Conservation (phyloP, 1,284 basidiomycete species). For the Spongiforma sp. region DNA sequence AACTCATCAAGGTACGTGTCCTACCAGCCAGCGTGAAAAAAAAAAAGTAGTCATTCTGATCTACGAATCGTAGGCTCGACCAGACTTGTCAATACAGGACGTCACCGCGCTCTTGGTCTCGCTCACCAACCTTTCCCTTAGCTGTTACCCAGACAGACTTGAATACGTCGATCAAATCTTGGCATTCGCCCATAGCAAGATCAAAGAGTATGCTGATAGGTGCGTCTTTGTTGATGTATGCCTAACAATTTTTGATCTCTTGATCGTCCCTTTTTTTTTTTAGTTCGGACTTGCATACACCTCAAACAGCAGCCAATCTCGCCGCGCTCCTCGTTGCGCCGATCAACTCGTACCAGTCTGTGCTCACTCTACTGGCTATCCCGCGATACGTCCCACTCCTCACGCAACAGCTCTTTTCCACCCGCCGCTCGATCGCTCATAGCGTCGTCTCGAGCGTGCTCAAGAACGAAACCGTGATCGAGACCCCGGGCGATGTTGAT, state of each 20-base stretch:
- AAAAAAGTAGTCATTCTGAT: constrained; percentile 5
- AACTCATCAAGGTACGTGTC: constrained; percentile 87
- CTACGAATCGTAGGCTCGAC: constrained; percentile 76
- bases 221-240: constrained; percentile 36
- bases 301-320: constrained; percentile 88
- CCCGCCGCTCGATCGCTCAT: constrained; percentile 88
- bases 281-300: constrained; percentile 87
- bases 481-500: constrained; percentile 88
- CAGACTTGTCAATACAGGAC: constrained; percentile 94
- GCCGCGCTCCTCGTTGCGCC: constrained; percentile 88
- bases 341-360: constrained; percentile 93
- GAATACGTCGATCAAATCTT: constrained; percentile 97
- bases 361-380: constrained; percentile 91
- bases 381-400: constrained; percentile 87
- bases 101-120: constrained; percentile 94
- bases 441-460: constrained; percentile 91
- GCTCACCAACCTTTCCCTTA: constrained; percentile 89
- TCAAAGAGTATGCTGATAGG: constrained; percentile 84
- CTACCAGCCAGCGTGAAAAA: background rate
- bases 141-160: constrained; percentile 93
- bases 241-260: background rate
- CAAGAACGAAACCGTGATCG: constrained; percentile 94
- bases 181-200: constrained; percentile 85
- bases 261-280: background rate
- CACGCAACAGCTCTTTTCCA: constrained; percentile 84